A percentile compares a stretch with the other conserved stretches of the same genome.
Evolutionary conservation across 306 rosid genomes (phyloP).

Genomic region (Trifolium fragiferum): DNA sequence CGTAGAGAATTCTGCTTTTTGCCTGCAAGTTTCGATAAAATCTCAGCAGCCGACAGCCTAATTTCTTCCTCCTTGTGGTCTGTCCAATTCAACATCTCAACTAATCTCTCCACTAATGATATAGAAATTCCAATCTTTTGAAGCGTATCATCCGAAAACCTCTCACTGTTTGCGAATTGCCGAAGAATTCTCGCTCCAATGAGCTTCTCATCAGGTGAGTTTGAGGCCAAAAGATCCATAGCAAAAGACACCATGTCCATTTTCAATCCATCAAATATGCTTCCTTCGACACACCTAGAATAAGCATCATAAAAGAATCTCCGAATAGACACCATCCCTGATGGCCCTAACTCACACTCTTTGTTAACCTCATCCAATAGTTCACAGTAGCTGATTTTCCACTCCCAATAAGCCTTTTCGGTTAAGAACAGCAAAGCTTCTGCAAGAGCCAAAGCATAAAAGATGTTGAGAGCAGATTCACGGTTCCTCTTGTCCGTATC

Average conservation of each 20-base stretch:
- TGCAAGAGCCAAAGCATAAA: constrained; percentile 81
- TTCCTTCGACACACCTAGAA: constrained; percentile 83
- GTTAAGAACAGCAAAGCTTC: constrained; percentile 84
- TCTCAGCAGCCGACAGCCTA: constrained; percentile 81
- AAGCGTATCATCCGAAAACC: constrained; percentile 77
- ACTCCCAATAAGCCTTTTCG: constrained; percentile 90
- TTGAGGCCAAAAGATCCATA: constrained; percentile 80
- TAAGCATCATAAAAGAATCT: constrained; percentile 95
- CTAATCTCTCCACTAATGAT: constrained; percentile 74
- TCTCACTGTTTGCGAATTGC: constrained; percentile 54
- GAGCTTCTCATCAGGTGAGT: constrained; percentile 88
- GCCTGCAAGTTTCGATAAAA: constrained; percentile 76
- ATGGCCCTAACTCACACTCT: constrained; percentile 75
- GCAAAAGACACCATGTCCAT: constrained; percentile 92
- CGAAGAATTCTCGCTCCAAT: constrained; percentile 78
- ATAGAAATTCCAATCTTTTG: constrained; percentile 84
- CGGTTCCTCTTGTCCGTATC: constrained; percentile 84
- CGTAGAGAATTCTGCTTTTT: constrained; percentile 86
- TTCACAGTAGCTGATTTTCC: constrained; percentile 66
- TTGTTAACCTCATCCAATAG: constrained; percentile 70
- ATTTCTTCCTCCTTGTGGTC: constrained; percentile 82
- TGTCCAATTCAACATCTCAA: constrained; percentile 96
- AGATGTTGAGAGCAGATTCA: constrained; percentile 68
- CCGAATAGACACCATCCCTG: constrained; percentile 67
- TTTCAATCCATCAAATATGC: constrained; percentile 91